Conservation (phyloP, 1,284 basidiomycete genomes). For the Trametes polyzona region DNA sequence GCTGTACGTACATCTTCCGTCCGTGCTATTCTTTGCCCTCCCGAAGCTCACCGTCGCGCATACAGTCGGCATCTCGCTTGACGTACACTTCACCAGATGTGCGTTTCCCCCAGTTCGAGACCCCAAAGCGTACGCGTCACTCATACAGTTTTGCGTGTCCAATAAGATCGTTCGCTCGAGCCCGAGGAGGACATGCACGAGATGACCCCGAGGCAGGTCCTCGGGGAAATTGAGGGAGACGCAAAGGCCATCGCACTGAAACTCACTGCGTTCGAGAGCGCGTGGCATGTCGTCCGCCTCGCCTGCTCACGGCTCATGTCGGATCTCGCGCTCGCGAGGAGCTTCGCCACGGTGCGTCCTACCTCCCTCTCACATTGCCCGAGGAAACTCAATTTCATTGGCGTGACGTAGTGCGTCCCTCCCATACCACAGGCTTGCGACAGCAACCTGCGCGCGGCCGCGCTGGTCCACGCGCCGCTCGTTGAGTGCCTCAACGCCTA, state of each 20-base stretch:
- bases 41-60: neutral
- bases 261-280: constrained; percentile 36
- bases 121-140: neutral
- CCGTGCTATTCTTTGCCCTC: neutral
- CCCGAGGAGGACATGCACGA: constrained; percentile 8
- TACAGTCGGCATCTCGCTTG: constrained; percentile 23
- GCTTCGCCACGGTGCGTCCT: constrained; percentile 27
- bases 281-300: constrained; percentile 36
- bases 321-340: constrained; percentile 32
- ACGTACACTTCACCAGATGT: constrained; percentile 17
- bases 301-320: constrained; percentile 30
- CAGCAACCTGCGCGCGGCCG: constrained; percentile 28
- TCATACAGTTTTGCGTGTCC: neutral
- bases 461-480: constrained; percentile 32
- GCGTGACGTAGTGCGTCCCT: constrained; percentile 8
- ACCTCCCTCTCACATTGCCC: no score
- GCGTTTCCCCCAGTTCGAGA: neutral
- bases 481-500: constrained; percentile 36
- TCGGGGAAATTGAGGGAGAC: constrained; percentile 25
- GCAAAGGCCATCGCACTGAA: constrained; percentile 29
- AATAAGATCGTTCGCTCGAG: constrained; percentile 6
- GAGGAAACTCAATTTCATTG: neutral
- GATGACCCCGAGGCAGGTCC: constrained; percentile 16
- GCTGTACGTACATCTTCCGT: constrained; percentile 15
- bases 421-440: constrained; percentile 29